A percentile compares a stretch with the other conserved stretches of the same genome.
These are phyloP conservation scores for Pseudocercospora crystallina DNA, from an alignment of 2,329 filamentous ascomycete species.

Conservation along the genomic window DNA sequence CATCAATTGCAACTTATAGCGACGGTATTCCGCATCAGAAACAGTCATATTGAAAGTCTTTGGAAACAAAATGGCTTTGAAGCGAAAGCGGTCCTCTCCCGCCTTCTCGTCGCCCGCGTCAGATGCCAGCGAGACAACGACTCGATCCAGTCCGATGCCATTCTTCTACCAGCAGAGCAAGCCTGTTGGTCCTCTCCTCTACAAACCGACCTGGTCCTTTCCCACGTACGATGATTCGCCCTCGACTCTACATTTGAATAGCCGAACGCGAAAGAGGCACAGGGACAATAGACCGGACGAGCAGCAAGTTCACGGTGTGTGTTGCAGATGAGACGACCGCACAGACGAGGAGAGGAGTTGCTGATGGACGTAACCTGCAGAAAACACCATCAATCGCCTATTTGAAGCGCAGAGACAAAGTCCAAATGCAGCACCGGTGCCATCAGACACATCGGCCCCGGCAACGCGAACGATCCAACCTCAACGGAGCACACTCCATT, in stretches of 20 bases:
- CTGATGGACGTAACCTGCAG: constrained; percentile 33
- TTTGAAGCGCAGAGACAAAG: constrained; percentile 44
- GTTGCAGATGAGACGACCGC: constrained; percentile 8
- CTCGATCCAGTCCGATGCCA: constrained; percentile 28
- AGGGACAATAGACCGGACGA: constrained; percentile 60
- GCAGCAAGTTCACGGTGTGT: constrained; percentile 54
- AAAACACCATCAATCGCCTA: constrained; percentile 46
- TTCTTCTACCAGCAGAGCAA: constrained; percentile 34
- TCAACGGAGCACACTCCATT: constrained; percentile 49
- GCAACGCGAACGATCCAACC: constrained; percentile 20
- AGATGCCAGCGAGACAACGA: constrained; percentile 39
- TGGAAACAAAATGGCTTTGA: constrained; percentile 51
- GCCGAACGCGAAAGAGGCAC: constrained; percentile 59
- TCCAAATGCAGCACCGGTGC: constrained; percentile 25
- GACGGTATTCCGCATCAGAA: neutral
- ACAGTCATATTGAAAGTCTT: constrained; percentile 1
- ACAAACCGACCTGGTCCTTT: constrained; percentile 29
- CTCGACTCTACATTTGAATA: constrained; percentile 45
- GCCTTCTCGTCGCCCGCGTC: constrained; percentile 45
- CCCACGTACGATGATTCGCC: constrained; percentile 28
- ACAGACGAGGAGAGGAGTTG: constrained; percentile 17
- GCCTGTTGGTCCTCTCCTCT: constrained; percentile 20
- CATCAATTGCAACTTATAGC: constrained; percentile 1
- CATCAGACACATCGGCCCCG: constrained; percentile 24
- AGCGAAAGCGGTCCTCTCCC: constrained; percentile 56